phyloP scores from a whole-genome alignment of 352 stramenopile species.

The Pythium plurisporium region DNA sequence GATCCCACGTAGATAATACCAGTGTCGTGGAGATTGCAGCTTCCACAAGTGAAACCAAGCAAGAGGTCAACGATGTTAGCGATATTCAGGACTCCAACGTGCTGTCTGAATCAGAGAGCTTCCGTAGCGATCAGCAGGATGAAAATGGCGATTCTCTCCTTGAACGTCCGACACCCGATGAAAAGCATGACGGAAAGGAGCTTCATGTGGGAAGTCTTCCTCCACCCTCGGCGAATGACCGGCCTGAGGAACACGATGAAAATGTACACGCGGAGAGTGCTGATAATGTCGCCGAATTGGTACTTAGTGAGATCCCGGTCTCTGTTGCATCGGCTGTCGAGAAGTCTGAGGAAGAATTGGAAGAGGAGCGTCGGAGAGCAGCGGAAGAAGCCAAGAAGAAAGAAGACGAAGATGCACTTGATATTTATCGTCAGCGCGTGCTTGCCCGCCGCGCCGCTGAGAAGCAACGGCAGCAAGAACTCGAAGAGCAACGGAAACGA shows the following conservation, averaged over 20 bases:
- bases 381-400: constrained; percentile 52
- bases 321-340: too few species aligned
- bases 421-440: constrained; percentile 62
- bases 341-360: constrained; percentile 31
- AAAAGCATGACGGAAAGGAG: not conserved
- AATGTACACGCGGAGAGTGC: too few species aligned
- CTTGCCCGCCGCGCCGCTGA: constrained; percentile 57
- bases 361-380: constrained; percentile 29
- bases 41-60: not conserved
- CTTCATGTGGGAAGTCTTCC: not conserved
- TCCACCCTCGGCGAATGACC: not conserved
- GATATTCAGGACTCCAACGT: not conserved
- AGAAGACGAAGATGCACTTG: constrained; percentile 52
- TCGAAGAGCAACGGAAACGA: constrained; percentile 32
- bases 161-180: not conserved
- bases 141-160: not conserved
- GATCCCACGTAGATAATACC: too few species aligned
- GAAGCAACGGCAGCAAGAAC: constrained; percentile 46
- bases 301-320: too few species aligned
- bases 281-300: too few species aligned
- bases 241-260: not conserved
- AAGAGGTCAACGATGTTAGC: not conserved
- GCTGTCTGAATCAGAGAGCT: not conserved
- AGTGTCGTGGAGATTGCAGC: too few species aligned
- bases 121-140: not conserved